Evolutionary conservation across 805 yeast species (phyloP).

Genomic region (Candida cerambycidarum): DNA sequence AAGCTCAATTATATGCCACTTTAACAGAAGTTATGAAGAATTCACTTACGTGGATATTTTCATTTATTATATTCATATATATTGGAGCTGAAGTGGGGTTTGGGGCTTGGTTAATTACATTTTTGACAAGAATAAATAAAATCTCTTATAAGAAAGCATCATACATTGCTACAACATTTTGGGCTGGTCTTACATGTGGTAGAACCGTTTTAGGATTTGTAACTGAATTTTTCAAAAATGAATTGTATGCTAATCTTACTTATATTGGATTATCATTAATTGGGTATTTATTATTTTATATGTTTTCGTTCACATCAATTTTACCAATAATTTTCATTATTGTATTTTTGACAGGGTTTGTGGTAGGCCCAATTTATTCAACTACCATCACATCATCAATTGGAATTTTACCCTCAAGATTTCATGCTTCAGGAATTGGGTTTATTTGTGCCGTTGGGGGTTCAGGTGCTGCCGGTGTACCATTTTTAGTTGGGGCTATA

Average conservation of each 20-base stretch:
- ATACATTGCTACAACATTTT: conserved; percentile 49
- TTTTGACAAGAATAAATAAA: conserved; percentile 39
- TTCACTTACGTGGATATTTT: conserved; percentile 38
- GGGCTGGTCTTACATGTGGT: conserved; percentile 53
- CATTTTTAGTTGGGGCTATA: conserved; percentile 58
- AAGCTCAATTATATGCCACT: conserved; percentile 4
- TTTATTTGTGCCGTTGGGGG: conserved; percentile 79
- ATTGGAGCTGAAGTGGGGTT: conserved; percentile 54
- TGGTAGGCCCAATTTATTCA: conserved; percentile 61
- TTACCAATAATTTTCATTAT: conserved; percentile 32
- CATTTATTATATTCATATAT: conserved; percentile 45
- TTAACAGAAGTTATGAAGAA: conserved; percentile 35
- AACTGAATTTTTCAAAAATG: conserved; percentile 50
- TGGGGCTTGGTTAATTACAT: conserved; percentile 55
- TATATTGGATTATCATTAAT: conserved; percentile 34
- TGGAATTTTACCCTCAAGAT: conserved; percentile 56
- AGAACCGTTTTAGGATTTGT: conserved; percentile 51
- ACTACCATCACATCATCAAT: conserved; percentile 67
- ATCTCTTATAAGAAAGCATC: conserved; percentile 40
- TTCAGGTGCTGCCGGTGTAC: conserved; percentile 76
- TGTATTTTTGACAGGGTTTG: conserved; percentile 45
- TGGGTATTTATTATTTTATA: conserved; percentile 30
- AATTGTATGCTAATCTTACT: conserved; percentile 43
- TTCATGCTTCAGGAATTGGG: conserved; percentile 69
- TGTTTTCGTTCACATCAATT: conserved; percentile 25